Evolutionary conservation across 1,284 basidiomycete species (phyloP).

Genomic region (Trichosporon inkin): DNA sequence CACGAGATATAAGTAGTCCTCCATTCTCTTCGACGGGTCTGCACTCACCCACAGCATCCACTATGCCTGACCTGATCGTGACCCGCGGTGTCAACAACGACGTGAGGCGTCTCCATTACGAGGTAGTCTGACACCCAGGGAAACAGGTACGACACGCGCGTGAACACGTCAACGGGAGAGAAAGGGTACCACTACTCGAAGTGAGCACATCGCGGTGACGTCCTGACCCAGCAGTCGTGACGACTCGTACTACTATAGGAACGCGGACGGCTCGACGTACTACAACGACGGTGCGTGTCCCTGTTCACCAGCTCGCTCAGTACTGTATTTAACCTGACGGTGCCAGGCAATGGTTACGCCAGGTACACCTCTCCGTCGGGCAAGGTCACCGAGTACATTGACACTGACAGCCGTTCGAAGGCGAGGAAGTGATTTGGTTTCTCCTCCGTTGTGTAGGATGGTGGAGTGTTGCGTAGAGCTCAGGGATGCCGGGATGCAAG

Average conservation of each 20-base stretch:
- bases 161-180: slow-evolving; percentile 48
- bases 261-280: slow-evolving; percentile 61
- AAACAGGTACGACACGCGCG: slow-evolving; percentile 58
- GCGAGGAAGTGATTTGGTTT: slow-evolving; percentile 3
- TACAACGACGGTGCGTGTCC: slow-evolving; percentile 51
- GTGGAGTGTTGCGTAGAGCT: neutral
- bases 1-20: too few relatives aligned
- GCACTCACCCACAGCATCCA: neutral
- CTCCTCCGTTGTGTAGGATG: neutral
- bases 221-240: slow-evolving; percentile 31
- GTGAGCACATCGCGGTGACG: slow-evolving; percentile 8
- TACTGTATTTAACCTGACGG: neutral
- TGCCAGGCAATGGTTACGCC: slow-evolving; percentile 52
- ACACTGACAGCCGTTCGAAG: neutral
- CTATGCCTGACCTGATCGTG: slow-evolving; percentile 40
- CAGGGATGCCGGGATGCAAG: neutral
- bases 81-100: slow-evolving; percentile 56
- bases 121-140: slow-evolving; percentile 49
- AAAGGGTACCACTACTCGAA: slow-evolving; percentile 61
- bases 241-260: slow-evolving; percentile 60
- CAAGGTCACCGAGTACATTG: slow-evolving; percentile 30
- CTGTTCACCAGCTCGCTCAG: neutral
- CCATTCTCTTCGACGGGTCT: neutral
- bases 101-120: slow-evolving; percentile 39
- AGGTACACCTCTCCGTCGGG: slow-evolving; percentile 58